Conservation (phyloP, 768 basidiomycete genomes). For the Agaricus sinodeliciosus region DNA sequence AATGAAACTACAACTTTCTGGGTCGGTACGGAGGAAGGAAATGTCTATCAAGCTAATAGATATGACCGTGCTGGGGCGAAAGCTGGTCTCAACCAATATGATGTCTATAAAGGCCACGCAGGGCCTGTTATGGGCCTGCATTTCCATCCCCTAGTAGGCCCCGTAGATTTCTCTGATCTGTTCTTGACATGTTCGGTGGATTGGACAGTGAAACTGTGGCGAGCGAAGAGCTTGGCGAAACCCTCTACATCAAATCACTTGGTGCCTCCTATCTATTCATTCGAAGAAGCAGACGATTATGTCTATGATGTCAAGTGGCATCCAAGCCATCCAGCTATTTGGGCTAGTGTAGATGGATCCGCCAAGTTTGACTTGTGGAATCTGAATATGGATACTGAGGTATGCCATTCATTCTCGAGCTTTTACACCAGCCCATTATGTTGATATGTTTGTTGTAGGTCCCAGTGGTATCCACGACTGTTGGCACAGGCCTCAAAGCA, state of each 20-base stretch:
- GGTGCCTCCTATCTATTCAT: constrained; percentile 81
- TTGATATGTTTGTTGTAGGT: constrained; percentile 46
- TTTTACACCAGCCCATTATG: neutral
- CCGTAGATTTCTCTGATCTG: constrained; percentile 92
- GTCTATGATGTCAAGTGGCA: constrained; percentile 99
- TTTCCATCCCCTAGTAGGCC: constrained; percentile 89
- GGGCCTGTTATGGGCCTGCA: constrained; percentile 93
- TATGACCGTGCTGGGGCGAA: constrained; percentile 97
- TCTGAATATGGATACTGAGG: constrained; percentile 94
- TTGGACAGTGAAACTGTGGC: constrained; percentile 98
- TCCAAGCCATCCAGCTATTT: constrained; percentile 88
- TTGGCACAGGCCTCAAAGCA: constrained; percentile 65
- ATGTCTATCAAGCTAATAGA: constrained; percentile 92
- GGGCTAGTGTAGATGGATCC: constrained; percentile 90
- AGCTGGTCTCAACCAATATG: constrained; percentile 89
- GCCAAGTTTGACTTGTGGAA: constrained; percentile 98
- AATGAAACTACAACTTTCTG: constrained; percentile 97
- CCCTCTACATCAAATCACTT: constrained; percentile 45
- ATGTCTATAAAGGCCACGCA: constrained; percentile 88
- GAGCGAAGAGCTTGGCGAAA: constrained; percentile 71
- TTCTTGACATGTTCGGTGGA: constrained; percentile 92
- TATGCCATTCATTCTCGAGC: constrained; percentile 31
- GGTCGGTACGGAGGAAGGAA: constrained; percentile 98
- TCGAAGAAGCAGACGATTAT: constrained; percentile 97
- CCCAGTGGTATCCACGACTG: constrained; percentile 80